Conservation (phyloP, 169 alveolate species). For the Theileria parva region DNA sequence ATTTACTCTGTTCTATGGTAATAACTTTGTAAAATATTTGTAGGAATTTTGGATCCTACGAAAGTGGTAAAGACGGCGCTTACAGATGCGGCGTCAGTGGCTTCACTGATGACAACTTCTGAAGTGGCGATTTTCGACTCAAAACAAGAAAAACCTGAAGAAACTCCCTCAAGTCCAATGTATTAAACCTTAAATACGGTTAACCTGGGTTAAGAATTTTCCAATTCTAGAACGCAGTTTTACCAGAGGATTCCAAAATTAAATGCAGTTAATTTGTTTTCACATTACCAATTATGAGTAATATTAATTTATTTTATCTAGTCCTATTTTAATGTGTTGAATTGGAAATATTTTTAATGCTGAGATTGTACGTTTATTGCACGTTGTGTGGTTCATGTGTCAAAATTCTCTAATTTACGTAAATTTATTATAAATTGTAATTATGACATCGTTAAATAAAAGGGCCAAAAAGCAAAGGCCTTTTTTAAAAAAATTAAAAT, state of each 20-base stretch:
- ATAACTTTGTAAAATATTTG: neutral
- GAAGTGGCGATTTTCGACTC: slow-evolving; percentile 93
- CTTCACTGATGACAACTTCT: slow-evolving; percentile 96
- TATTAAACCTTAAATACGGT: slow-evolving; percentile 23
- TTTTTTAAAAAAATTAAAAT: no score
- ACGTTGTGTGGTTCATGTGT: neutral
- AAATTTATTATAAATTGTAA: neutral
- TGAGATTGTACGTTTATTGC: no score
- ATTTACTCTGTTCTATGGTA: neutral
- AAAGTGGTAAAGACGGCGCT: slow-evolving; percentile 98
- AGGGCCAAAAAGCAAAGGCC: neutral
- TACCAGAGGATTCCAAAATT: neutral
- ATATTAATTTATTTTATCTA: no score
- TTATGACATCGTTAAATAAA: neutral
- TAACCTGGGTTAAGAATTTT: no score
- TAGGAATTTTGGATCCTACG: slow-evolving; percentile 98
- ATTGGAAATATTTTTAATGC: no score
- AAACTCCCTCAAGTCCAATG: slow-evolving; percentile 64
- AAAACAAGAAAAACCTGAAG: slow-evolving; percentile 69
- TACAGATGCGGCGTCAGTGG: slow-evolving; percentile 97
- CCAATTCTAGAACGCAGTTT: neutral
- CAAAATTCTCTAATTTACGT: neutral
- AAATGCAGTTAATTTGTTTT: no score
- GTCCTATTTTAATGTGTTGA: no score
- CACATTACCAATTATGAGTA: neutral